phyloP scores from a whole-genome alignment of 495 filamentous ascomycete genomes.

The Amphirosellinia nigrospora region DNA sequence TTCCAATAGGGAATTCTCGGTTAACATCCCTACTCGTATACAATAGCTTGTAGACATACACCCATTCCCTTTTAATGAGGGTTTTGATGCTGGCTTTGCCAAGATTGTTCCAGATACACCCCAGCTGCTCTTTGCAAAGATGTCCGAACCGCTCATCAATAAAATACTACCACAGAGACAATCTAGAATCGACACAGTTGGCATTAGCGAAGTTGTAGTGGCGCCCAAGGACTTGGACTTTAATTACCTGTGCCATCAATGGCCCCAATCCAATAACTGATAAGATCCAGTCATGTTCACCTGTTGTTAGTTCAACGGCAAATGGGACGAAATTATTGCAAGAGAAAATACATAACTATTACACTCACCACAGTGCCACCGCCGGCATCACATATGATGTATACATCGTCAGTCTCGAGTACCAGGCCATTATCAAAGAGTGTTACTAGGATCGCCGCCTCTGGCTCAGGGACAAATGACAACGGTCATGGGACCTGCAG shows the following conservation, averaged over 20 bases:
- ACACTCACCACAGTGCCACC: conserved; percentile 32
- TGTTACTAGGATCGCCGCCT: background rate
- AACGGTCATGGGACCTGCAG: conserved; percentile 3
- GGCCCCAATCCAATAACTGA: conserved; percentile 7
- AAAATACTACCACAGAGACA: conserved; percentile 6
- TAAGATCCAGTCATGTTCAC: background rate
- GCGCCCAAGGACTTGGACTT: background rate
- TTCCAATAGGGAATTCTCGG: background rate
- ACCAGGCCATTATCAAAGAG: background rate
- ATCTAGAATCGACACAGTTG: background rate
- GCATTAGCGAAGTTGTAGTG: background rate
- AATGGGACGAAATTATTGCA: background rate
- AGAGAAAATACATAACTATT: background rate
- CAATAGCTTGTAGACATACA: background rate
- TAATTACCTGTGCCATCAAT: conserved; percentile 10
- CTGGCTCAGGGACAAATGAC: conserved; percentile 4
- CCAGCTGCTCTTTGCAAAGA: background rate
- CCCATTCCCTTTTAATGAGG: background rate
- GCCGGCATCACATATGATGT: conserved; percentile 34
- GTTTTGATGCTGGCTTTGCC: background rate
- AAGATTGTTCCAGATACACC: background rate
- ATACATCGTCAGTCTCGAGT: conserved; percentile 29
- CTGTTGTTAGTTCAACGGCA: background rate
- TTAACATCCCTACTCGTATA: background rate
- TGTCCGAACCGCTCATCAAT: conserved; percentile 1